phyloP scores from a whole-genome alignment of 495 filamentous ascomycete species.

The Aspergillus wentii region DNA sequence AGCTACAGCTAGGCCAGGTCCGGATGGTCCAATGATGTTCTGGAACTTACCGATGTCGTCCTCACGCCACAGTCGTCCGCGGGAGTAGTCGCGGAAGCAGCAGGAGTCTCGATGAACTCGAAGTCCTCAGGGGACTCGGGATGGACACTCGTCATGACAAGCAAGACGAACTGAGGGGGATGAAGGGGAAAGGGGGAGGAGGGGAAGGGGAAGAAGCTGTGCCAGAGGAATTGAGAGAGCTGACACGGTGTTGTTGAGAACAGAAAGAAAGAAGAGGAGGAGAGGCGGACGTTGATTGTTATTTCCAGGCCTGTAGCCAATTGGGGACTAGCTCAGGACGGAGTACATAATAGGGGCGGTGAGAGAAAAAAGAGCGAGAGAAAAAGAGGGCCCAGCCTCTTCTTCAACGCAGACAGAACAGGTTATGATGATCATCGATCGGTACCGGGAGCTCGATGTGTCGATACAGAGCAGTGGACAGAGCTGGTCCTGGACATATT shows the following conservation, averaged over 20 bases:
- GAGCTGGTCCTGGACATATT: no score
- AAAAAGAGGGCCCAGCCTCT: no score
- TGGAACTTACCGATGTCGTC: slow-evolving; percentile 50
- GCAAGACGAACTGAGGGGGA: slow-evolving; percentile 15
- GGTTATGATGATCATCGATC: no score
- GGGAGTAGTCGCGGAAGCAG: slow-evolving; percentile 43
- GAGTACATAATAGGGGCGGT: no score
- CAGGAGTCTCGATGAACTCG: slow-evolving; percentile 63
- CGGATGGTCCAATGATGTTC: slow-evolving; percentile 6
- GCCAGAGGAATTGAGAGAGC: slow-evolving; percentile 19
- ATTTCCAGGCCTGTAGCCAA: no score
- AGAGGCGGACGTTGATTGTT: no score
- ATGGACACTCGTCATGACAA: slow-evolving; percentile 41
- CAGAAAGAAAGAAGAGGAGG: slow-evolving; percentile 14
- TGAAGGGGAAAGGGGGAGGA: slow-evolving; percentile 1
- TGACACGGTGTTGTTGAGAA: slow-evolving; percentile 7
- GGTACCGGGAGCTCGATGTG: no score
- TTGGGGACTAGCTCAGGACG: no score
- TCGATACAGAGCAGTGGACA: no score
- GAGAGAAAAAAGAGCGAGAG: no score
- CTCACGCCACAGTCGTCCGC: slow-evolving; percentile 50
- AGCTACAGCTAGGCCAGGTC: neutral
- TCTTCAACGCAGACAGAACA: no score
- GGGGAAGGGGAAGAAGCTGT: neutral
- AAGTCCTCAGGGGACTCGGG: slow-evolving; percentile 58